Evolutionary conservation across 495 filamentous ascomycete genomes (phyloP).

Genomic region (Aspergillus sparsus): DNA sequence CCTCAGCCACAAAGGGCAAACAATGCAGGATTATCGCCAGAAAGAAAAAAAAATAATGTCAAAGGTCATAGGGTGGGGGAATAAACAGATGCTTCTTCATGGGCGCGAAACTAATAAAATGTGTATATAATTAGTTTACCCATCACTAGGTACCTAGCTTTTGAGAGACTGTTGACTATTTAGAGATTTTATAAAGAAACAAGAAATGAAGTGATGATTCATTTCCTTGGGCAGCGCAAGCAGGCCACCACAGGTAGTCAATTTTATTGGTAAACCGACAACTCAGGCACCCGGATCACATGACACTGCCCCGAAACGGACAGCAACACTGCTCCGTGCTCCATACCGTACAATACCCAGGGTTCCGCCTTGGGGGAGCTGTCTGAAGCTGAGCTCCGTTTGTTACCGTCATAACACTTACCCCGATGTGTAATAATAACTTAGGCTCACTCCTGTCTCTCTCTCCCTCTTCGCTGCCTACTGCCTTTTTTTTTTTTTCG

Average conservation of each 20-base stretch:
- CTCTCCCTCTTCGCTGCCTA: slow-evolving; percentile 16
- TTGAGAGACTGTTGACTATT: too few species aligned
- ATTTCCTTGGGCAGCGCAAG: too few species aligned
- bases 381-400: background rate
- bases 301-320: background rate
- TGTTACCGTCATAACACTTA: background rate
- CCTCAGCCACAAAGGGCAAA: too few species aligned
- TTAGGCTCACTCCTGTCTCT: background rate
- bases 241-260: background rate
- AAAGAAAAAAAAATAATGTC: too few species aligned
- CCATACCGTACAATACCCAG: background rate
- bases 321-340: slow-evolving; percentile 3
- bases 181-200: too few species aligned
- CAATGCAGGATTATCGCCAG: too few species aligned
- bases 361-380: background rate
- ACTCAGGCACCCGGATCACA: background rate
- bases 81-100: too few species aligned
- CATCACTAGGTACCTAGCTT: too few species aligned
- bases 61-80: too few species aligned
- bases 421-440: slow-evolving; percentile 1
- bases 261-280: background rate
- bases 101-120: too few species aligned
- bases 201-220: too few species aligned
- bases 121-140: too few species aligned
- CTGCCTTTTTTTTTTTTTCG: slow-evolving; percentile 22